These are phyloP conservation scores for Lactifluus pinguis DNA, from an alignment of 768 basidiomycete genomes.

Conservation along the genomic window DNA sequence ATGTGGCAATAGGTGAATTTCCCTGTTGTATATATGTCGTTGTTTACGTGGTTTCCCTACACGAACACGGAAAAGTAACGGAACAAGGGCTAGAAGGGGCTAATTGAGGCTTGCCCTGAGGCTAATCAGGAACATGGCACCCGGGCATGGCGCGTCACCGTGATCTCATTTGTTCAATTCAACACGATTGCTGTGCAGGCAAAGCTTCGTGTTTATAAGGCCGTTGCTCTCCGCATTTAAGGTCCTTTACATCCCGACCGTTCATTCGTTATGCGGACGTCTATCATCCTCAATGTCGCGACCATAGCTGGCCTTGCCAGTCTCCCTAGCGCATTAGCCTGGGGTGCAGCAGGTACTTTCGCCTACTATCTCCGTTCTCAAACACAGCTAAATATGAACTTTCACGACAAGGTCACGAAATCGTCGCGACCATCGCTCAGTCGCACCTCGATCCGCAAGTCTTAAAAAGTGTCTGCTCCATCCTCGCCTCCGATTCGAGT, in stretches of 20 bases:
- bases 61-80: not conserved
- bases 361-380: too few species aligned
- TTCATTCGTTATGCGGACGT: not conserved
- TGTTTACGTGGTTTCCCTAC: too few species aligned
- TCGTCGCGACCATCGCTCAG: conserved; percentile 90
- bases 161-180: too few species aligned
- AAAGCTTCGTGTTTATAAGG: not conserved
- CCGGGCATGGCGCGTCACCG: too few species aligned
- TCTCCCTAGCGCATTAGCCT: not conserved
- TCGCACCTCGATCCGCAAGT: conserved; percentile 76
- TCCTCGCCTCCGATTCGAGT: conserved; percentile 43
- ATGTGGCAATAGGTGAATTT: too few species aligned
- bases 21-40: too few species aligned
- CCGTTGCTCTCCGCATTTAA: not conserved
- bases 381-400: not conserved
- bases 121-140: not conserved
- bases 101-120: too few species aligned
- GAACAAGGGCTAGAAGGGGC: not conserved
- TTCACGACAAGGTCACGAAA: conserved; percentile 62
- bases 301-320: not conserved
- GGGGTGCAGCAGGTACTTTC: conserved; percentile 8
- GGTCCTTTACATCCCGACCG: not conserved
- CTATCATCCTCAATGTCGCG: not conserved
- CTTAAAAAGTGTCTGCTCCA: conserved; percentile 53
- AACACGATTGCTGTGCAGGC: not conserved